Evolutionary conservation across 2,329 filamentous ascomycete species (phyloP).

Genomic region (Colletotrichum liaoningense): DNA sequence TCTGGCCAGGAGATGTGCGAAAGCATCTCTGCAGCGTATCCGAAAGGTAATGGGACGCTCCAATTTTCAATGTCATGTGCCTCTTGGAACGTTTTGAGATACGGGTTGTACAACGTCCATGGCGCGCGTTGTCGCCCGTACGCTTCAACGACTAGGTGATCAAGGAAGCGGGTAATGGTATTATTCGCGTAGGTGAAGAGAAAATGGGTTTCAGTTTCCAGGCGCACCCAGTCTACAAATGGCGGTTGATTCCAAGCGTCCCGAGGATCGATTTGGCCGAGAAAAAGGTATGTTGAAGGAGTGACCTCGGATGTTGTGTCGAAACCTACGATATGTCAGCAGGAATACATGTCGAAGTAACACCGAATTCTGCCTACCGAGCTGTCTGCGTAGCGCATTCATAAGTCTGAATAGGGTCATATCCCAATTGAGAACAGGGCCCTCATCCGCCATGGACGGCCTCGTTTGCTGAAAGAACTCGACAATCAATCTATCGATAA

Average conservation of each 20-base stretch:
- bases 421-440: not conserved
- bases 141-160: conserved; percentile 5
- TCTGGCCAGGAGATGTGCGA: not conserved
- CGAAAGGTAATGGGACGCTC: not conserved
- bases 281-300: not conserved
- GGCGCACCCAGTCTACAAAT: conserved; percentile 11
- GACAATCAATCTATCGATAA: not conserved
- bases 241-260: not conserved
- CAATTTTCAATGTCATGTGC: not conserved
- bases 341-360: too few species aligned
- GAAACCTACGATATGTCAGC: not conserved
- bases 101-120: conserved; percentile 7
- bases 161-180: not conserved
- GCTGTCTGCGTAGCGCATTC: not conserved
- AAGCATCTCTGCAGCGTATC: not conserved
- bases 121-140: not conserved
- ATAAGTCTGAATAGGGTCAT: not conserved
- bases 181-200: not conserved
- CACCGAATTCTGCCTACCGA: not conserved
- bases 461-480: not conserved
- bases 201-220: not conserved
- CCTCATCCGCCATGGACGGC: not conserved
- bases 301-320: not conserved
- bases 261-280: not conserved
- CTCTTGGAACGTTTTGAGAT: conserved; percentile 3